Percentiles rank a stretch among this genome's conserved stretches.
Evolutionary conservation across 352 stramenopile genomes (phyloP).

Genomic region (Phytophthora macrochlamydospora): DNA sequence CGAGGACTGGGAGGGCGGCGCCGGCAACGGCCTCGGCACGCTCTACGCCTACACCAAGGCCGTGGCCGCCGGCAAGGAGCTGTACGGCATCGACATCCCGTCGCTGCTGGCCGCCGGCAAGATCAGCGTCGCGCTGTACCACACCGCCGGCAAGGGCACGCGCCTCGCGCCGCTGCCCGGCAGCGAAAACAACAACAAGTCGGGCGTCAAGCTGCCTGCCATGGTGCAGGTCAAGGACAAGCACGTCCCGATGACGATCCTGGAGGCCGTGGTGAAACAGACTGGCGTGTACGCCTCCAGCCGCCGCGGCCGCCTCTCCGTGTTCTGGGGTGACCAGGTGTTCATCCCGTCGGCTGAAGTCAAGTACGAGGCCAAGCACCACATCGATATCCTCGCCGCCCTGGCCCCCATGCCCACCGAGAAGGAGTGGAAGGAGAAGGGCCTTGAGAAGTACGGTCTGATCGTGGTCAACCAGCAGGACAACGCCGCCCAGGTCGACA

Average conservation of each 20-base stretch:
- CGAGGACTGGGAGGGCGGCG: conserved; percentile 96
- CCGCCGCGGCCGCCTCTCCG: conserved; percentile 93
- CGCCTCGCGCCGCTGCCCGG: conserved; percentile 95
- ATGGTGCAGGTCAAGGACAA: conserved; percentile 89
- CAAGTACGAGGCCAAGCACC: conserved; percentile 93
- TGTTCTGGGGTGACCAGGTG: conserved; percentile 99
- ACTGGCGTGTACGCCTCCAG: conserved; percentile 97
- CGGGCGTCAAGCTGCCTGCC: conserved; percentile 97
- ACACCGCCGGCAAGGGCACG: conserved; percentile 98
- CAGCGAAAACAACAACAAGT: conserved; percentile 99
- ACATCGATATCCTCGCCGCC: conserved; percentile 98
- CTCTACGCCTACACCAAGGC: conserved; percentile 98
- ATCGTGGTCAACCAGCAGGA: conserved; percentile 96
- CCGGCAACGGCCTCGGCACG: conserved; percentile 96
- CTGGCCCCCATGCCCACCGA: conserved; percentile 93
- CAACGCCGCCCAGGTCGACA: conserved; percentile 95
- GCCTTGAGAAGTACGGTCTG: conserved; percentile 98
- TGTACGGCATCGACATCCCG: conserved; percentile 89
- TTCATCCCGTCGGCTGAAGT: conserved; percentile 96
- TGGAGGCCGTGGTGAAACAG: conserved; percentile 98
- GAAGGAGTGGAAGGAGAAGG: conserved; percentile 95
- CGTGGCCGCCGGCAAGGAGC: conserved; percentile 78
- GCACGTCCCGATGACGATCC: conserved; percentile 95
- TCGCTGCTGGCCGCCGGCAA: conserved; percentile 66
- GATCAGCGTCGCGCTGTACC: conserved; percentile 95